These are phyloP conservation scores for Pseudohalonectria lignicola DNA, from an alignment of 2,329 filamentous ascomycete genomes.

Conservation along the genomic window DNA sequence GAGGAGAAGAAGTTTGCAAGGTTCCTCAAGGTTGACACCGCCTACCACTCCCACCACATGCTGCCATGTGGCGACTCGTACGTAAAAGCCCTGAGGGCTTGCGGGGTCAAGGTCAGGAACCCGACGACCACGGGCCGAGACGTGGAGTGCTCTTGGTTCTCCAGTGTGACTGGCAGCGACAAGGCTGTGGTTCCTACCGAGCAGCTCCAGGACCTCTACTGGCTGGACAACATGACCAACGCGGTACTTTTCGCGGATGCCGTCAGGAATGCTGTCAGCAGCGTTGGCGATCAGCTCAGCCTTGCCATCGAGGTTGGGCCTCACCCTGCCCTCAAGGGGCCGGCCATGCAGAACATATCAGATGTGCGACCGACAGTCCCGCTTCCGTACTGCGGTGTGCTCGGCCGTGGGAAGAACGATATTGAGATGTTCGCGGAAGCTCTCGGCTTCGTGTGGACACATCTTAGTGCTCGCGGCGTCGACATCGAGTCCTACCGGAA, in stretches of 20 bases:
- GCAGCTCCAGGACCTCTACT: conserved; percentile 12
- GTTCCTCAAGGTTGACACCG: conserved; percentile 11
- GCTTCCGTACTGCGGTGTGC: conserved; percentile 6
- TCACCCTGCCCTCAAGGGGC: conserved; percentile 21
- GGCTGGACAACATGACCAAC: conserved; percentile 22
- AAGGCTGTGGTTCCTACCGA: too few species aligned
- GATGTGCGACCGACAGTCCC: conserved; percentile 14
- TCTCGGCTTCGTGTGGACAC: not conserved
- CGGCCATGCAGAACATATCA: conserved; percentile 12
- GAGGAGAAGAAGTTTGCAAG: conserved; percentile 6
- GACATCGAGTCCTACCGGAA: too few species aligned
- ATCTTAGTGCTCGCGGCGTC: not conserved
- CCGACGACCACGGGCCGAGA: too few species aligned
- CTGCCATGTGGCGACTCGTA: not conserved
- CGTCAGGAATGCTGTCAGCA: conserved; percentile 1
- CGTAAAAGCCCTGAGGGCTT: not conserved
- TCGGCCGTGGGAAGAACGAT: conserved; percentile 6
- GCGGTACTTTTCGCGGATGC: conserved; percentile 21
- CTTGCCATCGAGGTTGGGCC: conserved; percentile 33
- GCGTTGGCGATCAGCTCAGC: conserved; percentile 15
- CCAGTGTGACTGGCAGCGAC: not conserved
- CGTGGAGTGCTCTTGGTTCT: too few species aligned
- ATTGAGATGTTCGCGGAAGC: not conserved
- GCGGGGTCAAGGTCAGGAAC: not conserved
- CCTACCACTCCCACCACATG: conserved; percentile 17